Evolutionary conservation across 176 grass and related monocot genomes (phyloP).

Genomic region (Triticum timopheevii): DNA sequence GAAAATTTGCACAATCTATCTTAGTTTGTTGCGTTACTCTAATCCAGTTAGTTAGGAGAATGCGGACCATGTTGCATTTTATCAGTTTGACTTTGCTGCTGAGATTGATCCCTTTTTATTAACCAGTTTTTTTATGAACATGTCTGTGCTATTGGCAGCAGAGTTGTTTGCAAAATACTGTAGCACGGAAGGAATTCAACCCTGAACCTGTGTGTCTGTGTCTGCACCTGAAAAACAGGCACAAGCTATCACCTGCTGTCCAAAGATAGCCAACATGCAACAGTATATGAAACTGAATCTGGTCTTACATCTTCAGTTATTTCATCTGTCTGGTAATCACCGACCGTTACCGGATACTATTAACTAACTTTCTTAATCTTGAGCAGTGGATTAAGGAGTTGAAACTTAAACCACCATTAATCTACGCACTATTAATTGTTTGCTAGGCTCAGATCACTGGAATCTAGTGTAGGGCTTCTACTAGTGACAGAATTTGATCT

Average conservation of each 20-base stretch:
- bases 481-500: not conserved
- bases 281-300: conserved; percentile 23
- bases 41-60: conserved; percentile 41
- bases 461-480: not conserved
- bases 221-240: conserved; percentile 35
- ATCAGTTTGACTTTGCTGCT: conserved; percentile 30
- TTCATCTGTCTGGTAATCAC: conserved; percentile 9
- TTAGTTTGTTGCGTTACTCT: not conserved
- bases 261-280: not conserved
- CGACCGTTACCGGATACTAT: too few species aligned
- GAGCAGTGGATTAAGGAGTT: not conserved
- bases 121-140: conserved; percentile 9
- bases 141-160: conserved; percentile 22
- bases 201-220: conserved; percentile 33
- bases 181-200: not conserved
- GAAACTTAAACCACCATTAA: not conserved
- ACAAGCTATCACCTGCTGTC: conserved; percentile 22
- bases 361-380: not conserved
- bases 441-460: not conserved
- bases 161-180: not conserved
- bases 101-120: not conserved
- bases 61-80: conserved; percentile 26
- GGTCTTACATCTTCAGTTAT: not conserved
- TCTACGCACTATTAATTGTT: conserved; percentile 3
- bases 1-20: not conserved